Evolutionary conservation across 164 flowering plant species (phyloP).

Genomic region (Saururus chinensis): DNA sequence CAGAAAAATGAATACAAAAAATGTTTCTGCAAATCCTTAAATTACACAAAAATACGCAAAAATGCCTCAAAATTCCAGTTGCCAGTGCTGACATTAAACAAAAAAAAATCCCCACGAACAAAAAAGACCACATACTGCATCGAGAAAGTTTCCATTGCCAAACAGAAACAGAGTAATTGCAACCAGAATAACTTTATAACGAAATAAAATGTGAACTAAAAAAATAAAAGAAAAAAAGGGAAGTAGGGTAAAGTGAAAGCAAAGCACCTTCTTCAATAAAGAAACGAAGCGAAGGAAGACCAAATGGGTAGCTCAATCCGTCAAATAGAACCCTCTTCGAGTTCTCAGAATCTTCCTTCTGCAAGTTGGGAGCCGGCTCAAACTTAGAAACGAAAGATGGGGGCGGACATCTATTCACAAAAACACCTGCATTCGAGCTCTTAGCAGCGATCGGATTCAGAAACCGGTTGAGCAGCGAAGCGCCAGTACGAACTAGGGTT

Average conservation of each 20-base stretch:
- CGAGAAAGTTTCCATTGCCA: too few relatives aligned
- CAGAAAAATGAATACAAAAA: too few relatives aligned
- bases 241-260: neutral
- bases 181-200: too few relatives aligned
- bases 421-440: neutral
- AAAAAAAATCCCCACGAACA: too few relatives aligned
- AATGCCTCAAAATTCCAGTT: too few relatives aligned
- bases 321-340: neutral
- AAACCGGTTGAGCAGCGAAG: neutral
- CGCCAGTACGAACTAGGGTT: neutral
- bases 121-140: too few relatives aligned
- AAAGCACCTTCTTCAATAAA: constrained; percentile 1
- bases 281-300: constrained; percentile 3
- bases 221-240: too few relatives aligned
- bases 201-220: neutral
- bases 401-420: neutral
- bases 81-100: too few relatives aligned
- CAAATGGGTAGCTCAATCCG: constrained; percentile 1
- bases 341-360: neutral
- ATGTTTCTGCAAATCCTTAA: too few relatives aligned
- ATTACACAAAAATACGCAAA: too few relatives aligned
- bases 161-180: too few relatives aligned
- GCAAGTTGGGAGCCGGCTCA: neutral
- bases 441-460: neutral
- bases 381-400: neutral